phyloP scores from a whole-genome alignment of 345 rosid species.

The Lepidium didymum region DNA sequence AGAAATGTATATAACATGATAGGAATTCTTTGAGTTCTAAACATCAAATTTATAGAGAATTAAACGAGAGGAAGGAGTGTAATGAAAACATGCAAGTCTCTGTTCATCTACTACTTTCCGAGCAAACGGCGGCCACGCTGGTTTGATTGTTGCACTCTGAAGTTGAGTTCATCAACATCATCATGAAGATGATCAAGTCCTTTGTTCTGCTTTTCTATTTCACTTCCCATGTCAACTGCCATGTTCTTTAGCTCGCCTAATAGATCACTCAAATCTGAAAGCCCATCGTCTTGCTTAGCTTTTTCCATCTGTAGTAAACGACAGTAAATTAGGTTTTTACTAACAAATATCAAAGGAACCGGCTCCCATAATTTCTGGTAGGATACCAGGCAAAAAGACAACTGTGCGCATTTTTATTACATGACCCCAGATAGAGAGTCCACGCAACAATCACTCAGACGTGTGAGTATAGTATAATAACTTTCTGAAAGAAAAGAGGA shows the following conservation, averaged over 20 bases:
- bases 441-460: neutral
- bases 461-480: neutral
- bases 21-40: neutral
- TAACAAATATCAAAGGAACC: neutral
- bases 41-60: neutral
- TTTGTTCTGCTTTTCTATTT: constrained; percentile 71
- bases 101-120: constrained; percentile 61
- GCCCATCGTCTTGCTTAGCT: constrained; percentile 79
- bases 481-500: neutral
- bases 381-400: too few species aligned
- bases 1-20: constrained; percentile 8
- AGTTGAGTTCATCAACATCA: constrained; percentile 61
- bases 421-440: neutral
- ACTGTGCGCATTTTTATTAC: neutral
- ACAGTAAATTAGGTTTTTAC: neutral
- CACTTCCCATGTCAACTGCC: constrained; percentile 93
- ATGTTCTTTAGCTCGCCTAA: constrained; percentile 77
- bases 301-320: constrained; percentile 52
- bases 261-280: constrained; percentile 69
- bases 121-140: constrained; percentile 64
- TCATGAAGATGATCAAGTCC: constrained; percentile 54
- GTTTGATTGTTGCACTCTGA: constrained; percentile 56
- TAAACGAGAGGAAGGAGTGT: neutral
- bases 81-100: neutral
- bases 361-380: too few species aligned